A percentile compares a stretch with the other conserved stretches of the same genome.
Conservation (phyloP, 768 basidiomycete species). For the Gyrodon lividus region DNA sequence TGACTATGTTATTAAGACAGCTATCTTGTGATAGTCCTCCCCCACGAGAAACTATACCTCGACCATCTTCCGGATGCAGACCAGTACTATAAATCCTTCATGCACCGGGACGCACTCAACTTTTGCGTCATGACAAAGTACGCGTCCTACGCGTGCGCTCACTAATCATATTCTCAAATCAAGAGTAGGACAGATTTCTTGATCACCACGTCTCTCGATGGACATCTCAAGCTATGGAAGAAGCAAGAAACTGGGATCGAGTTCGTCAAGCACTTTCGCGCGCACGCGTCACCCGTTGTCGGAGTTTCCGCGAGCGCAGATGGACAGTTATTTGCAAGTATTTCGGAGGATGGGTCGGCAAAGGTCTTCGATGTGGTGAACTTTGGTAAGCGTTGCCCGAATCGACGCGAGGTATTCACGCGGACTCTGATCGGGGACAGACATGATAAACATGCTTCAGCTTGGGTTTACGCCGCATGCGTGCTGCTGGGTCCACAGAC, state of each 20-base stretch:
- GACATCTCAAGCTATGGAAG: slow-evolving; percentile 98
- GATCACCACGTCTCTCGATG: slow-evolving; percentile 92
- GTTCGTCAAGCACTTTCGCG: slow-evolving; percentile 97
- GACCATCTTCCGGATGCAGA: slow-evolving; percentile 90
- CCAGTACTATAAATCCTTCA: slow-evolving; percentile 96
- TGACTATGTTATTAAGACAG: not conserved
- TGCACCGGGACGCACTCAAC: slow-evolving; percentile 93
- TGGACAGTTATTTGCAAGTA: slow-evolving; percentile 87
- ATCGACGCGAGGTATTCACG: not conserved
- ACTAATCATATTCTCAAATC: slow-evolving; percentile 6
- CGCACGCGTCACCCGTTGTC: slow-evolving; percentile 77
- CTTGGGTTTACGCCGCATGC: slow-evolving; percentile 81
- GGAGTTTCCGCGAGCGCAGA: slow-evolving; percentile 87
- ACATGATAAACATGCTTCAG: slow-evolving; percentile 99
- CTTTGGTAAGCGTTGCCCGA: slow-evolving; percentile 67
- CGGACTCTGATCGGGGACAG: slow-evolving; percentile 38
- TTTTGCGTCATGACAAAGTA: slow-evolving; percentile 88
- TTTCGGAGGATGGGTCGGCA: slow-evolving; percentile 87
- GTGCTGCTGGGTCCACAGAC: slow-evolving; percentile 93
- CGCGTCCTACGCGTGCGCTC: slow-evolving; percentile 19
- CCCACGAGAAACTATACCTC: slow-evolving; percentile 89
- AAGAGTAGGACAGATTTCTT: slow-evolving; percentile 80
- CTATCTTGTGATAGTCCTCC: slow-evolving; percentile 62
- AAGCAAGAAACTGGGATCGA: slow-evolving; percentile 95
- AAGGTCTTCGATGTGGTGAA: slow-evolving; percentile 98